Percentiles rank a stretch among this genome's conserved stretches.
Evolutionary conservation across 1,284 basidiomycete genomes (phyloP).

Genomic region (Golubevia pallescens): DNA sequence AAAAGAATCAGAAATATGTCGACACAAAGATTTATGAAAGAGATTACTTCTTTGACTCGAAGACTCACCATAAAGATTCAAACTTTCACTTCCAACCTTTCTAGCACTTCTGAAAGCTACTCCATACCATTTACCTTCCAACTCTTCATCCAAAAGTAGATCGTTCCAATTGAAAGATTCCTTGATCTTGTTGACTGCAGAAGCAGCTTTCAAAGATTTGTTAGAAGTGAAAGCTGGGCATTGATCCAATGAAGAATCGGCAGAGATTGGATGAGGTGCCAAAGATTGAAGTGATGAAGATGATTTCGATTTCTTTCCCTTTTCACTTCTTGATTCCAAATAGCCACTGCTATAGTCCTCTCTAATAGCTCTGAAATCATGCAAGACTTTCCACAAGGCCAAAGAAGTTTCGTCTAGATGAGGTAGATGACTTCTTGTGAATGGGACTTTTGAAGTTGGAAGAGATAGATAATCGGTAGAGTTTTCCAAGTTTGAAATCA

Average conservation of each 20-base stretch:
- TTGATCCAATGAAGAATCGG: neutral
- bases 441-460: constrained; percentile 17
- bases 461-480: constrained; percentile 4
- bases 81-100: constrained; percentile 20
- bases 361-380: constrained; percentile 28
- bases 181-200: neutral
- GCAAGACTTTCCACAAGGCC: constrained; percentile 34
- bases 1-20: too few species aligned
- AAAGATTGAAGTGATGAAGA: neutral
- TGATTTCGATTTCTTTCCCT: constrained; percentile 2
- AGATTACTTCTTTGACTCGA: too few species aligned
- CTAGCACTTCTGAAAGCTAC: constrained; percentile 46
- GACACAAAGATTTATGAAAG: too few species aligned
- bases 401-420: constrained; percentile 23
- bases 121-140: constrained; percentile 37
- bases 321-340: constrained; percentile 7
- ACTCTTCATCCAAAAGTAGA: constrained; percentile 1
- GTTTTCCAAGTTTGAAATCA: neutral
- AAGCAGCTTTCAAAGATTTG: constrained; percentile 4
- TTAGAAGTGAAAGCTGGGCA: constrained; percentile 32
- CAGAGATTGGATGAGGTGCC: constrained; percentile 20
- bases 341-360: constrained; percentile 39
- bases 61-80: too few species aligned
- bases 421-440: constrained; percentile 35
- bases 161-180: constrained; percentile 2